phyloP scores from a whole-genome alignment of 2,329 filamentous ascomycete genomes.

The Septoria linicola region DNA sequence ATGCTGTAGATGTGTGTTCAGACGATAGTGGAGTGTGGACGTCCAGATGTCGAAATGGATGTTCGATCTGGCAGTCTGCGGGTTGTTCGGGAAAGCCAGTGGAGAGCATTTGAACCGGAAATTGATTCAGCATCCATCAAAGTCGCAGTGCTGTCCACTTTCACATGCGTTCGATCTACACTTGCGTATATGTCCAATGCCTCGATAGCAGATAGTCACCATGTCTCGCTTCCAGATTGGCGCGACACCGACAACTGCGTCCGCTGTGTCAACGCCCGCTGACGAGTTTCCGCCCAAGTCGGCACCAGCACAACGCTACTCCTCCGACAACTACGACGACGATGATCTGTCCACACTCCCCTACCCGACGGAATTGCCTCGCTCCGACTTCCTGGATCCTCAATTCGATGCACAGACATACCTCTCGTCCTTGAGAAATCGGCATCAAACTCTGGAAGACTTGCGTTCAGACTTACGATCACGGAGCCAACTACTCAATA shows the following conservation, averaged over 20 bases:
- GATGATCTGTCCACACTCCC: slow-evolving; percentile 68
- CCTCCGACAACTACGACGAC: slow-evolving; percentile 52
- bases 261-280: slow-evolving; percentile 45
- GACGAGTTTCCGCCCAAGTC: slow-evolving; percentile 7
- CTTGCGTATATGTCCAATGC: slow-evolving; percentile 3
- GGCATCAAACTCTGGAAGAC: slow-evolving; percentile 95
- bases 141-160: background rate
- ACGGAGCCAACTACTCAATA: slow-evolving; percentile 73
- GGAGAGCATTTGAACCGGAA: background rate
- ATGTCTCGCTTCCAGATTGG: slow-evolving; percentile 54
- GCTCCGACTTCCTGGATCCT: slow-evolving; percentile 74
- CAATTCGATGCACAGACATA: slow-evolving; percentile 79
- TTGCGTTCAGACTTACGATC: slow-evolving; percentile 81
- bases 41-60: too few species aligned
- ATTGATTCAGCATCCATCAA: too few species aligned
- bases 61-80: too few species aligned
- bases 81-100: slow-evolving; percentile 11
- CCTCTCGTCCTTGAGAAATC: slow-evolving; percentile 76
- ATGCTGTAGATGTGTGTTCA: background rate
- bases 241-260: slow-evolving; percentile 22
- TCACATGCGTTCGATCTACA: background rate
- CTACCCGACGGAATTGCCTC: slow-evolving; percentile 81
- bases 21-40: too few species aligned
- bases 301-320: slow-evolving; percentile 43
- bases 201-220: background rate